Conservation (phyloP, 2,329 filamentous ascomycete genomes). For the Fusarium agapanthi region DNA sequence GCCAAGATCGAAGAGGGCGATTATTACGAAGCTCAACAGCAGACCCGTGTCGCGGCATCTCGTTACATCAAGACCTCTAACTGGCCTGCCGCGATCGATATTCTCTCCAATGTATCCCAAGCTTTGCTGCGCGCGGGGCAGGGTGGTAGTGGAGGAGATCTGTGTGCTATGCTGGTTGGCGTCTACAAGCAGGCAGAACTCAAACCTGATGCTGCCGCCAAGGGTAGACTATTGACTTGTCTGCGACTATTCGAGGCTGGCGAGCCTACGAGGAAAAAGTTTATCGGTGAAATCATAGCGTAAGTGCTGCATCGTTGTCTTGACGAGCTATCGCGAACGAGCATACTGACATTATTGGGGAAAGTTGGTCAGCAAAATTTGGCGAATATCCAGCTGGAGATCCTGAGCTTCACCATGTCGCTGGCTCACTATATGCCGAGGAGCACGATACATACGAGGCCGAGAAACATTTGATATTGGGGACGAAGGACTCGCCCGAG, state of each 20-base stretch:
- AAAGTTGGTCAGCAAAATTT: constrained; percentile 81
- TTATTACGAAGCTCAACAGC: constrained; percentile 98
- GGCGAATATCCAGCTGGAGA: constrained; percentile 92
- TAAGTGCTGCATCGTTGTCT: constrained; percentile 51
- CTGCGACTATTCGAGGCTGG: constrained; percentile 81
- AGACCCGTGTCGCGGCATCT: constrained; percentile 92
- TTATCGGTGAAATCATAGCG: constrained; percentile 84
- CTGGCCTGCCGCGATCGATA: constrained; percentile 85
- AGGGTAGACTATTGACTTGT: constrained; percentile 79
- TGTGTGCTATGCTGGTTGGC: constrained; percentile 87
- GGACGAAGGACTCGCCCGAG: constrained; percentile 87
- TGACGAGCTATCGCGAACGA: not conserved
- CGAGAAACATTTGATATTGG: constrained; percentile 87
- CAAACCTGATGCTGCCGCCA: constrained; percentile 76
- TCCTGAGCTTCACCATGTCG: constrained; percentile 92
- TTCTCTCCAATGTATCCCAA: constrained; percentile 84
- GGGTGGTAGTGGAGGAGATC: constrained; percentile 89
- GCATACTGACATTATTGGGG: constrained; percentile 6
- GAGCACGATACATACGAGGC: constrained; percentile 94
- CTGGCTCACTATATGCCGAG: constrained; percentile 87
- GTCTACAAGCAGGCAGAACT: constrained; percentile 89
- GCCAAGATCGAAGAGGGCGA: constrained; percentile 89
- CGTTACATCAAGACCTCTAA: constrained; percentile 91
- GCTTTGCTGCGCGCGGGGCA: constrained; percentile 91
- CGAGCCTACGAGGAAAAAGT: constrained; percentile 93